Percentiles rank a stretch among this genome's conserved stretches.
phyloP scores from a whole-genome alignment of 1,284 basidiomycete genomes.

The Malassezia slooffiae region DNA sequence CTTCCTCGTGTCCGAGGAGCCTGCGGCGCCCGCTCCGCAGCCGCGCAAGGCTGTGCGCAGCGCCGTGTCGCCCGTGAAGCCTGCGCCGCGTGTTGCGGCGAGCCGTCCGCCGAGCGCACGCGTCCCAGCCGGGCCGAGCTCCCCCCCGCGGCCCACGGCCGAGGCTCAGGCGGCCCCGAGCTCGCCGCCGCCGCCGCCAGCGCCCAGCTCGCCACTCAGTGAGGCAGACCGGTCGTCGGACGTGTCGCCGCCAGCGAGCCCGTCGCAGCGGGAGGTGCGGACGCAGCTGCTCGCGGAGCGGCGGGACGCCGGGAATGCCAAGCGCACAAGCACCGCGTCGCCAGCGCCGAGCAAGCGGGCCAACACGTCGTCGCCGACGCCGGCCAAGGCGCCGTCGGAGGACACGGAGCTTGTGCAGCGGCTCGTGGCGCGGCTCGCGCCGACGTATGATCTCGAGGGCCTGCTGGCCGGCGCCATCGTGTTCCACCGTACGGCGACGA shows the following conservation, averaged over 20 bases:
- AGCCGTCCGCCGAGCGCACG: background rate
- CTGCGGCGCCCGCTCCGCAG: constrained; percentile 3
- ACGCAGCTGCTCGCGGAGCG: no score
- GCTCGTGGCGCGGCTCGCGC: constrained; percentile 27
- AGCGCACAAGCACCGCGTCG: background rate
- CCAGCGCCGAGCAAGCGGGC: background rate
- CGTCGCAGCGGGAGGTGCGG: background rate
- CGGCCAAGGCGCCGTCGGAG: background rate
- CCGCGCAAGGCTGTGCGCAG: constrained; percentile 12
- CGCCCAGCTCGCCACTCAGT: constrained; percentile 22
- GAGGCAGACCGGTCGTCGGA: background rate
- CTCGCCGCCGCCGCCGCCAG: constrained; percentile 14
- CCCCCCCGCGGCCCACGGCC: background rate
- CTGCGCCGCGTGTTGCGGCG: background rate
- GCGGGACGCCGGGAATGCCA: background rate
- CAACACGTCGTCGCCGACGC: constrained; percentile 5
- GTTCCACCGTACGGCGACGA: constrained; percentile 45
- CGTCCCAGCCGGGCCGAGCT: no score
- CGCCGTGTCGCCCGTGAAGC: constrained; percentile 21
- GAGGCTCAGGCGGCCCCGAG: background rate
- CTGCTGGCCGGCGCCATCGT: constrained; percentile 43
- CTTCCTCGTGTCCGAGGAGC: constrained; percentile 16
- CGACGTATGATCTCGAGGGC: constrained; percentile 40
- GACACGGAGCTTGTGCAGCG: constrained; percentile 18
- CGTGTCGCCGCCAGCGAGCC: constrained; percentile 8